These are phyloP conservation scores for Arabis hirsuta DNA, from an alignment of 345 rosid species.

Conservation along the genomic window DNA sequence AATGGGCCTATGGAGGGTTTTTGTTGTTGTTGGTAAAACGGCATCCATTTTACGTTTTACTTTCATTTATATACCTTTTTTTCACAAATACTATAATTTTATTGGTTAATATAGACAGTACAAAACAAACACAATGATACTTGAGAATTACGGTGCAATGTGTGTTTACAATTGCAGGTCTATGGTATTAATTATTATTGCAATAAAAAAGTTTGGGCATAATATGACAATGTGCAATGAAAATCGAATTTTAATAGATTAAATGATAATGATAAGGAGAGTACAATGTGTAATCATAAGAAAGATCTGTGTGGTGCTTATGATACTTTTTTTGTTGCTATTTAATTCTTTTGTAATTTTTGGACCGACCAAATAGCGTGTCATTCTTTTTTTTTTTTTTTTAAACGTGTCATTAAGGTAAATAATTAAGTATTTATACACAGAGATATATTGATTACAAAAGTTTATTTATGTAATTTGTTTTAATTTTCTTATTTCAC, in stretches of 20 bases:
- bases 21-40: no score
- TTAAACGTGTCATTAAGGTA: conserved; percentile 42
- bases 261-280: conserved; percentile 23
- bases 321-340: conserved; percentile 24
- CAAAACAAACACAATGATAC: conserved; percentile 24
- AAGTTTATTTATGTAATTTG: no score
- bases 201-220: conserved; percentile 9
- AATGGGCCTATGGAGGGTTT: no score
- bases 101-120: background rate
- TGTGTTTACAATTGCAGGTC: conserved; percentile 1
- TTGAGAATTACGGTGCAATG: conserved; percentile 40
- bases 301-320: conserved; percentile 21
- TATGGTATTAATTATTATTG: conserved; percentile 2
- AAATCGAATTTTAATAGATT: conserved; percentile 32
- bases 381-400: no score
- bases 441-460: background rate
- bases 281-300: background rate
- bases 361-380: conserved; percentile 40
- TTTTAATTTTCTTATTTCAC: no score
- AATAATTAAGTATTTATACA: conserved; percentile 23
- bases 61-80: no score
- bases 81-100: no score
- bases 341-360: conserved; percentile 21
- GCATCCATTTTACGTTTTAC: no score
- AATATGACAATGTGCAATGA: conserved; percentile 28